phyloP scores from a whole-genome alignment of 306 rosid species.

The Rosa multiflora region DNA sequence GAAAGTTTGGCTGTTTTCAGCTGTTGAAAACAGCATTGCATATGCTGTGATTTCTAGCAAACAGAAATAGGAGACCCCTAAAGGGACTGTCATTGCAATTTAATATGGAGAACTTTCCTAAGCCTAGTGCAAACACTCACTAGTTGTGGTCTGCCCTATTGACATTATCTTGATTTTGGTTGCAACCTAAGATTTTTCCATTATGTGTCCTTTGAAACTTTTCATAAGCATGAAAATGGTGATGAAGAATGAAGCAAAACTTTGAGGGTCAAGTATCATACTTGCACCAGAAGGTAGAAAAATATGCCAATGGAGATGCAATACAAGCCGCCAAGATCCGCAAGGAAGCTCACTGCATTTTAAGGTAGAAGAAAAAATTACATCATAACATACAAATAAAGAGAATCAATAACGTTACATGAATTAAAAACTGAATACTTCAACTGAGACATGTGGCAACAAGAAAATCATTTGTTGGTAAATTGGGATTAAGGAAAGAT shows the following conservation, averaged over 20 bases:
- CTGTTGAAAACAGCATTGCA: neutral
- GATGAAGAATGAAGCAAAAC: no score
- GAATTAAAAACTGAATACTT: neutral
- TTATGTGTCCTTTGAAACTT: no score
- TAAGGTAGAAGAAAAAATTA: conserved; percentile 22
- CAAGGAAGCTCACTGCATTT: conserved; percentile 89
- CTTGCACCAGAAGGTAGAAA: conserved; percentile 86
- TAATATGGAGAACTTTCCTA: neutral
- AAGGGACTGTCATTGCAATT: neutral
- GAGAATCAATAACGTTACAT: neutral
- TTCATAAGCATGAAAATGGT: no score
- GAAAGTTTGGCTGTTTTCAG: neutral
- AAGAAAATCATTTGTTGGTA: neutral
- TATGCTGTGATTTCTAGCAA: neutral
- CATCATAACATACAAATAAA: conserved; percentile 8
- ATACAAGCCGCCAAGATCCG: conserved; percentile 95
- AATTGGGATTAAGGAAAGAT: neutral
- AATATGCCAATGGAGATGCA: conserved; percentile 86
- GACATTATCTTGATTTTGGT: no score
- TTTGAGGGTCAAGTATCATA: conserved; percentile 22
- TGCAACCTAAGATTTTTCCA: no score
- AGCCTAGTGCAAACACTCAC: neutral
- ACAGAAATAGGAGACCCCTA: neutral
- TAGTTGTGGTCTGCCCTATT: neutral
- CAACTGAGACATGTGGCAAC: neutral